Evolutionary conservation across 2,329 filamentous ascomycete genomes (phyloP).

Genomic region (Fusarium sp.): DNA sequence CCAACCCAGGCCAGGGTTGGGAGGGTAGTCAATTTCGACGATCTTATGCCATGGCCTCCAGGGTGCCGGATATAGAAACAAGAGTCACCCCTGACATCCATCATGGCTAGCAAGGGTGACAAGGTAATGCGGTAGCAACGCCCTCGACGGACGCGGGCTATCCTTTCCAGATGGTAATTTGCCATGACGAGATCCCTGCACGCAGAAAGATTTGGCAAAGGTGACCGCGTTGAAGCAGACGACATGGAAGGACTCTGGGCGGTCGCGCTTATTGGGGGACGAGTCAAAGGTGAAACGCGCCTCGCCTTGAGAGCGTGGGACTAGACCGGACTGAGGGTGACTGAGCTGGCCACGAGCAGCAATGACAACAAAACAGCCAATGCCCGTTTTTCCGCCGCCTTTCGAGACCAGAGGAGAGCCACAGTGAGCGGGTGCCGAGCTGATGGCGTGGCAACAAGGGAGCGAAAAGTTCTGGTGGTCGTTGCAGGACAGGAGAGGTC

Average conservation of each 20-base stretch:
- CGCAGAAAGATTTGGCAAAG: constrained; percentile 28
- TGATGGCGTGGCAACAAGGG: constrained; percentile 42
- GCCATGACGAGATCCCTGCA: constrained; percentile 34
- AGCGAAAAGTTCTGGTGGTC: constrained; percentile 38
- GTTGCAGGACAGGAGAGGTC: constrained; percentile 37
- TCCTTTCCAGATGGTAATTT: constrained; percentile 40
- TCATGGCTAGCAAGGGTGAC: constrained; percentile 38
- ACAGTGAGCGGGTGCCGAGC: constrained; percentile 30
- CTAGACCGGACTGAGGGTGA: constrained; percentile 33
- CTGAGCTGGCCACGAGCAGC: constrained; percentile 39
- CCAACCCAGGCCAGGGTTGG: constrained; percentile 47
- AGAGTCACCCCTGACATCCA: constrained; percentile 45
- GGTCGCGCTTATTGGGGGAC: constrained; percentile 41
- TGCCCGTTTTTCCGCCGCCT: constrained; percentile 29
- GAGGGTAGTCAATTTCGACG: constrained; percentile 67
- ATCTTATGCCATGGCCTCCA: constrained; percentile 65
- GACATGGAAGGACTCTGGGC: constrained; percentile 31
- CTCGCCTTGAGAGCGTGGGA: constrained; percentile 39
- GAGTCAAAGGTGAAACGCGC: constrained; percentile 41
- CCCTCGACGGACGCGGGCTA: constrained; percentile 29
- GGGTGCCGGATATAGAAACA: constrained; percentile 64
- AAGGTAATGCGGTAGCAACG: constrained; percentile 29
- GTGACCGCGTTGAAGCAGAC: constrained; percentile 30
- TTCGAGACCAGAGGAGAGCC: constrained; percentile 21
- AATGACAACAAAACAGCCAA: constrained; percentile 25